Base-by-base conservation (phyloP, 345 rosid species). In the Hibiscus tridactylites region DNA sequence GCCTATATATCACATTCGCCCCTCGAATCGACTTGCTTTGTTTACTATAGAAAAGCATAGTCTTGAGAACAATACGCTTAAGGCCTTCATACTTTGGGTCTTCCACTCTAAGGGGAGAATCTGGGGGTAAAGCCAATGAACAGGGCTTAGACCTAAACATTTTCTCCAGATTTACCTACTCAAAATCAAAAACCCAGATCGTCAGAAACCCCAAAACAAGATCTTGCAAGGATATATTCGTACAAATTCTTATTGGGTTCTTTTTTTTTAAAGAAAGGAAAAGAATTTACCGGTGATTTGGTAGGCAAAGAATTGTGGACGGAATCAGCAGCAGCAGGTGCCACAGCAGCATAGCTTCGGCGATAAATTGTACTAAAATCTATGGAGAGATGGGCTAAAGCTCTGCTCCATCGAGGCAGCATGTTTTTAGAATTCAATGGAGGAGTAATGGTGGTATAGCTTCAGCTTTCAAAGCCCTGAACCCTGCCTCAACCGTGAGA, bases 21-120 rank as follows among this genome's bases (percentile, higher is more conserved):
- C 91, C 91, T 50, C 98, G 86, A 72, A 92, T 88, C 67, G 87
- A 87, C 77, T 68, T 84, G 91, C 99, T 92, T 80, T 92, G 97
- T 70, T 87, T 89, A 73, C 98, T 90, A 79, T 95, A 95, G 80
- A 90, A 95, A 73, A 92, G 69, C 83, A 92, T 71, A 73, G 92
- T 29, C 85, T 81, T 90, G 28, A 90, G 83, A 11, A 95, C 49
- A 39, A 90, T 66, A 29, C 72, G 87, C 58, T 80, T 81, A 28
- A 92, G 6, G 47, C 99, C 97, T 54, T 80, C 82, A 71, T 85
- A 92, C 37, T 84, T 76, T 10, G 98, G 97, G 70, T 92, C 97
- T 50, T 95, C 90, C 26, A 92, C 19, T 80, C 97, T 83, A 39
- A 83, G 83, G 10, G 89, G 86, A 53, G 99, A 92, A 62, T 84